Base-by-base conservation (phyloP, 1,284 basidiomycete genomes). In the Termitomyces sp. region DNA sequence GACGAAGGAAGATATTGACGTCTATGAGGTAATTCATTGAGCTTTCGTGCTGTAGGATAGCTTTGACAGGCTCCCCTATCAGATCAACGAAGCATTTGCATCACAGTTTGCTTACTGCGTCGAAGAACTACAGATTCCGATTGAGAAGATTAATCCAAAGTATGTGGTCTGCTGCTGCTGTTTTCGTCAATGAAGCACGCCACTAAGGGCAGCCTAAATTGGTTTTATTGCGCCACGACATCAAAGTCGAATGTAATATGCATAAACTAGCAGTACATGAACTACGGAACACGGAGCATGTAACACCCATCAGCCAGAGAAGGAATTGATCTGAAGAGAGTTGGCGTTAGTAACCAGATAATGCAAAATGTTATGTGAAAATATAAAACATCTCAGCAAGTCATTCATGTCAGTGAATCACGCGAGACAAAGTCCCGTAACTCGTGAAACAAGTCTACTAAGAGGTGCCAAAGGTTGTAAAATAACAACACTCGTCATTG, bases 91-190 rank as follows among this genome's bases (percentile, higher is more conserved):
- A 67, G 90, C 90, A 1, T 90, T 90, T 56, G 86, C 86, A 1
- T 88, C 86, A 3, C 86, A 91, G 62, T 91, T 88, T 60, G 86
- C 82, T 5, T 83, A 88, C 63, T 88, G 87, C 55, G 81, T 93
- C 14, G 87, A 95, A 64, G 77, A 91, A 63, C 75, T 96, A 35
- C 76, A 79, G 28, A 78, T 97, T 43, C 82, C 89, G 7, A 84
- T 90, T 30, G 85, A 88, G 55, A 94, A 86, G 69, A 88, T 94
- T 61, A 94, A 96, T 65, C 88, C 91, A 13, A 91, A 92, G 83
- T 88, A 66, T 61, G 76, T 33, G 13, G 10, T 39, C 13, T 14
- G 89, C 88, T 37, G 91, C 90, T 8, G 81, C 83, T 3, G 78
- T 93, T 50, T 86, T 93, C 58, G 84, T 93, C 19, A 91, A 89